phyloP scores from a whole-genome alignment of 1,284 basidiomycete species.

The Stygiomarasmius scandens region DNA sequence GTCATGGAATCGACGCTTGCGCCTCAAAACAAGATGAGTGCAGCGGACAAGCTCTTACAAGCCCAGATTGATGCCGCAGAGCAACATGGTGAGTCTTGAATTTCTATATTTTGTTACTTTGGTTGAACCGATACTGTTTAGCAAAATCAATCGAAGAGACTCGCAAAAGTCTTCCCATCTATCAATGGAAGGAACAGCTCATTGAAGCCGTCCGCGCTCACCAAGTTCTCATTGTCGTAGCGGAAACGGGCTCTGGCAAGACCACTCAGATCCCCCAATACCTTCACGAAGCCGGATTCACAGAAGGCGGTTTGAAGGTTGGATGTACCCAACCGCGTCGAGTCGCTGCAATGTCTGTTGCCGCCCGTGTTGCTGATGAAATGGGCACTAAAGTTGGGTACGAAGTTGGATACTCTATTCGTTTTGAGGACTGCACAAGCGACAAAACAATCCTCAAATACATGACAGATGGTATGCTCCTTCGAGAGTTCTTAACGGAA shows the following conservation, averaged over 20 bases:
- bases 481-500: constrained; percentile 94
- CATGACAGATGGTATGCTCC: constrained; percentile 98
- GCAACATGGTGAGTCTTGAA: constrained; percentile 67
- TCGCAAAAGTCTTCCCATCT: constrained; percentile 90
- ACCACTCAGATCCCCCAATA: constrained; percentile 99
- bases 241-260: constrained; percentile 96
- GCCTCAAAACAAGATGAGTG: constrained; percentile 70
- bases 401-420: constrained; percentile 98
- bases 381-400: constrained; percentile 96
- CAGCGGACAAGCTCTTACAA: constrained; percentile 86
- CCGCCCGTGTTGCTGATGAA: constrained; percentile 97
- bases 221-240: constrained; percentile 91
- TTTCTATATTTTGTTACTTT: constrained; percentile 6
- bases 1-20: constrained; percentile 83
- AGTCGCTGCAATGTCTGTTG: constrained; percentile 99
- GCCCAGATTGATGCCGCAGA: constrained; percentile 92
- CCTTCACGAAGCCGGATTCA: constrained; percentile 96
- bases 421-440: constrained; percentile 99
- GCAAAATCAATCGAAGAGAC: constrained; percentile 89
- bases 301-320: constrained; percentile 84
- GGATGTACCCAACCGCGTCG: constrained; percentile 99
- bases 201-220: constrained; percentile 89
- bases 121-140: constrained; percentile 29
- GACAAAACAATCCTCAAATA: constrained; percentile 98
- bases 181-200: constrained; percentile 82